A percentile compares a stretch with the other conserved stretches of the same genome.
phyloP scores from a whole-genome alignment of 164 flowering plant species.

The Annona cherimola region DNA sequence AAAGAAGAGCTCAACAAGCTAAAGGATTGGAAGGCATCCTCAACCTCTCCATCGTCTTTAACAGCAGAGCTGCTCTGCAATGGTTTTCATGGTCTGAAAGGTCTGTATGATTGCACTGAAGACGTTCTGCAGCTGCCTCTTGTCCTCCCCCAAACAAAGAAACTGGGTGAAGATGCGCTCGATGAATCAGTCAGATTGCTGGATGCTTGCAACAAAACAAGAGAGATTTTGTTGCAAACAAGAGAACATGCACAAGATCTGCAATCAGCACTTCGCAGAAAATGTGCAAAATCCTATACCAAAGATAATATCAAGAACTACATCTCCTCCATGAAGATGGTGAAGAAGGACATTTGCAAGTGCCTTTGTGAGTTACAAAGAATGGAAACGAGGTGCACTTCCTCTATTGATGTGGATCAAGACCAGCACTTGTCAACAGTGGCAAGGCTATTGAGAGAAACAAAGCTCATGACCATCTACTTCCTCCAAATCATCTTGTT shows the following conservation, averaged over 20 bases:
- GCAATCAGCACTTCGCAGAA: conserved; percentile 30
- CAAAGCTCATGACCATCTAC: conserved; percentile 14
- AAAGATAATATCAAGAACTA: conserved; percentile 16
- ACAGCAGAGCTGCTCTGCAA: background rate
- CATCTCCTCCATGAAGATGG: conserved; percentile 25
- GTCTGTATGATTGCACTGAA: conserved; percentile 14
- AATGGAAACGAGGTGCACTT: conserved; percentile 3
- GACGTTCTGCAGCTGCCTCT: conserved; percentile 19
- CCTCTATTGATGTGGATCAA: background rate
- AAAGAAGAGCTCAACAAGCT: conserved; percentile 1
- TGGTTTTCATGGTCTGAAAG: background rate
- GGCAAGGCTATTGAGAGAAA: conserved; percentile 33
- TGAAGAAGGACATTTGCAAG: conserved; percentile 24
- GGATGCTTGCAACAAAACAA: conserved; percentile 26
- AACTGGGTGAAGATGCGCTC: conserved; percentile 23
- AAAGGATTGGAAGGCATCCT: background rate
- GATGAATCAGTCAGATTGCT: conserved; percentile 35
- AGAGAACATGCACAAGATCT: conserved; percentile 26
- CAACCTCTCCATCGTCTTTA: background rate
- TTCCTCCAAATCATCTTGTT: conserved; percentile 29
- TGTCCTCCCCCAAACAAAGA: conserved; percentile 10
- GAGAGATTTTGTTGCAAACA: conserved; percentile 22
- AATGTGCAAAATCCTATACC: conserved; percentile 6
- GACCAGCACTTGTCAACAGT: conserved; percentile 15
- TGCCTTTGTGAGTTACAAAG: conserved; percentile 21